Evolutionary conservation across 176 grass and related monocot species (phyloP).

Genomic region (Lolium rigidum): DNA sequence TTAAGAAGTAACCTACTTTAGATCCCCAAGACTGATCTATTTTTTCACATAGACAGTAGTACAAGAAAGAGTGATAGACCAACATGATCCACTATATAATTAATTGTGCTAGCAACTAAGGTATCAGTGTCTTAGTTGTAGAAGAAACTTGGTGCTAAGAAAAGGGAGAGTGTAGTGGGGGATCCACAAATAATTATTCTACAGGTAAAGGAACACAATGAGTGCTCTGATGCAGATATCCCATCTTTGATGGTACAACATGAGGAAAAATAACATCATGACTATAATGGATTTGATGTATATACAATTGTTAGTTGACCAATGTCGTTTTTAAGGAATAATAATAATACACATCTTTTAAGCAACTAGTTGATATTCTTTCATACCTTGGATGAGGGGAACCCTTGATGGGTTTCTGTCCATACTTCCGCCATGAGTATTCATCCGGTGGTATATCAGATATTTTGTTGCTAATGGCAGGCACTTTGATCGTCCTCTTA

Average conservation of each 20-base stretch:
- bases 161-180: slow-evolving; percentile 47
- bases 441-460: slow-evolving; percentile 94
- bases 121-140: slow-evolving; percentile 23
- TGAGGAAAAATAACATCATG: slow-evolving; percentile 40
- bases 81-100: slow-evolving; percentile 43
- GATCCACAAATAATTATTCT: slow-evolving; percentile 55
- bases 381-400: slow-evolving; percentile 97
- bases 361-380: neutral
- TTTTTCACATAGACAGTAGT: slow-evolving; percentile 27
- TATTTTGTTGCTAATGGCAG: slow-evolving; percentile 95
- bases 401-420: slow-evolving; percentile 97
- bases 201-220: slow-evolving; percentile 47
- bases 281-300: slow-evolving; percentile 20
- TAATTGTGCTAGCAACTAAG: slow-evolving; percentile 47
- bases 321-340: slow-evolving; percentile 1
- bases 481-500: slow-evolving; percentile 95
- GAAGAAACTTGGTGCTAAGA: slow-evolving; percentile 44
- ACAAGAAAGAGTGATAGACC: slow-evolving; percentile 11
- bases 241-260: slow-evolving; percentile 43
- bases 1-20: slow-evolving; percentile 46
- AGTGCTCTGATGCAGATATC: slow-evolving; percentile 48
- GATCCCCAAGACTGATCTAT: slow-evolving; percentile 35
- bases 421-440: slow-evolving; percentile 98
- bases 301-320: slow-evolving; percentile 35
- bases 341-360: neutral